Percentiles rank a stretch among this genome's conserved stretches.
phyloP scores from a whole-genome alignment of 2,329 filamentous ascomycete species.

The Onygenales sp. region DNA sequence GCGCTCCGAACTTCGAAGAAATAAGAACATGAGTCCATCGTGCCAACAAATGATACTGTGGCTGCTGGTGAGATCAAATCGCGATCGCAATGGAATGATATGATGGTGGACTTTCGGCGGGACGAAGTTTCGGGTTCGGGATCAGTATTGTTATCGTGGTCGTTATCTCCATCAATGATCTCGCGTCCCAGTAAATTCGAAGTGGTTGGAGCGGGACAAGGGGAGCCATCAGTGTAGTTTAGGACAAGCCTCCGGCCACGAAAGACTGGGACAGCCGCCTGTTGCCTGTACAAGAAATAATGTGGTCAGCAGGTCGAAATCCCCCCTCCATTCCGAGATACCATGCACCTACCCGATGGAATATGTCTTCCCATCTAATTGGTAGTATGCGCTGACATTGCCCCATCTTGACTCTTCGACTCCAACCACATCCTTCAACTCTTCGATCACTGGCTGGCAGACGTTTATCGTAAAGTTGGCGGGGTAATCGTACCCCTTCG shows the following conservation, averaged over 20 bases:
- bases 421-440: slow-evolving; percentile 37
- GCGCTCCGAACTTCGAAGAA: slow-evolving; percentile 86
- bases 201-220: slow-evolving; percentile 39
- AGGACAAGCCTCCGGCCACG: slow-evolving; percentile 56
- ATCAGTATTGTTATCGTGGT: slow-evolving; percentile 13
- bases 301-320: neutral
- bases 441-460: slow-evolving; percentile 41
- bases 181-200: slow-evolving; percentile 9
- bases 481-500: slow-evolving; percentile 40
- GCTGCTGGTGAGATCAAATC: slow-evolving; percentile 62
- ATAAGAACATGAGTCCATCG: slow-evolving; percentile 86
- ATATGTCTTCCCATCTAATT: slow-evolving; percentile 32
- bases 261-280: slow-evolving; percentile 37
- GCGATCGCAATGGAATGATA: slow-evolving; percentile 87
- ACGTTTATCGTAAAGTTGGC: slow-evolving; percentile 44
- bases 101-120: slow-evolving; percentile 67
- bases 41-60: slow-evolving; percentile 73
- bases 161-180: slow-evolving; percentile 9
- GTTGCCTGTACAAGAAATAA: slow-evolving; percentile 23
- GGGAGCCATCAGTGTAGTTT: slow-evolving; percentile 68
- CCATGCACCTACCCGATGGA: slow-evolving; percentile 34
- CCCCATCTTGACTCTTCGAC: slow-evolving; percentile 30
- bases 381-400: slow-evolving; percentile 43
- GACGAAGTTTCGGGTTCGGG: slow-evolving; percentile 6
- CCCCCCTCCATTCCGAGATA: neutral